Evolutionary conservation across 1,284 basidiomycete species (phyloP).

Genomic region (Phellinidium pouzarii): DNA sequence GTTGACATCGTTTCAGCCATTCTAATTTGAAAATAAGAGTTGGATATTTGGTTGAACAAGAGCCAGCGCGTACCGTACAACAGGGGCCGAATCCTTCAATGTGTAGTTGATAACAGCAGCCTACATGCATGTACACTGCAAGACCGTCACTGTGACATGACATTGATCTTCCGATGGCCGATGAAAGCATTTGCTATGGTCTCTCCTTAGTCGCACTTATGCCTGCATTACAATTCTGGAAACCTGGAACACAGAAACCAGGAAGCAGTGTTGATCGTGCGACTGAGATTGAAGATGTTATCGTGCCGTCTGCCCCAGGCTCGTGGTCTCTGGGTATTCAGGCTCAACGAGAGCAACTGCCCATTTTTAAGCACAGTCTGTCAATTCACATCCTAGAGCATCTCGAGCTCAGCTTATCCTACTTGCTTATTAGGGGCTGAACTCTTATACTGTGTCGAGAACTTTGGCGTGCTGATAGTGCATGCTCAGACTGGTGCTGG

Average conservation of each 20-base stretch:
- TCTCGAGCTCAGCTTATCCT: not conserved
- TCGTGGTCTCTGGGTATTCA: slow-evolving; percentile 56
- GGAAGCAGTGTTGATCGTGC: slow-evolving; percentile 85
- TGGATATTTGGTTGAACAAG: not conserved
- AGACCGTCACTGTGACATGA: too few relatives aligned
- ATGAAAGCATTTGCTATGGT: not conserved
- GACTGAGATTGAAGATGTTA: slow-evolving; percentile 63
- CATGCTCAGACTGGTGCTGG: slow-evolving; percentile 97
- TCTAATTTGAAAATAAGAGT: not conserved
- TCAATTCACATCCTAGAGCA: slow-evolving; percentile 5
- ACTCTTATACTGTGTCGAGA: slow-evolving; percentile 81
- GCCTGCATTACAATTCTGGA: slow-evolving; percentile 56
- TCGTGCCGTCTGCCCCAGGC: slow-evolving; percentile 60
- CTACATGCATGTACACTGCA: too few relatives aligned
- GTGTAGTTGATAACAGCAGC: not conserved
- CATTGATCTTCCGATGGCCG: too few relatives aligned
- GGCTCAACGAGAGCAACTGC: slow-evolving; percentile 71
- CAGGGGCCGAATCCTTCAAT: not conserved
- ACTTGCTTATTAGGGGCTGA: slow-evolving; percentile 49
- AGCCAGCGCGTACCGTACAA: not conserved
- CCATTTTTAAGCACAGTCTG: slow-evolving; percentile 82
- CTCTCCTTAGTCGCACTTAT: not conserved
- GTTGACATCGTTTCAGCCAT: not conserved
- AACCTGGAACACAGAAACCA: slow-evolving; percentile 78
- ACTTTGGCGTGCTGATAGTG: slow-evolving; percentile 77